Evolutionary conservation across 2,329 filamentous ascomycete genomes (phyloP).

Genomic region (Fusarium xyrophilum): DNA sequence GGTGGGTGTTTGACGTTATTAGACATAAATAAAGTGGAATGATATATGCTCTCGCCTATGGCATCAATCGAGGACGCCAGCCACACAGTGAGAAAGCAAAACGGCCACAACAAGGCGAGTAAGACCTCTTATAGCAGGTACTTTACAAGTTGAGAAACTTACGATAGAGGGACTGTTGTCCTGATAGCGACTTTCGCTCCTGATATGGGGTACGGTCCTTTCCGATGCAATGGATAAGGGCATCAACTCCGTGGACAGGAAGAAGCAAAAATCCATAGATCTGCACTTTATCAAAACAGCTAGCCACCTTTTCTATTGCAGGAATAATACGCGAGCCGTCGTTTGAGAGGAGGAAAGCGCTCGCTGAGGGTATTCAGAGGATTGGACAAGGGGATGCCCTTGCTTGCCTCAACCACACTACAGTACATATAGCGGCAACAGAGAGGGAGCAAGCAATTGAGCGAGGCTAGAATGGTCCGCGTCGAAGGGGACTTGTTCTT

Average conservation of each 20-base stretch:
- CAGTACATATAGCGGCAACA: constrained; percentile 1
- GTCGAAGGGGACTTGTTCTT: neutral
- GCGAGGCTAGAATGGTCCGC: neutral
- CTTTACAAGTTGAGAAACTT: neutral
- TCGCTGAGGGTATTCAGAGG: constrained; percentile 26
- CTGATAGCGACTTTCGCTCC: neutral
- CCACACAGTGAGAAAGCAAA: neutral
- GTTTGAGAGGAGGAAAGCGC: constrained; percentile 23
- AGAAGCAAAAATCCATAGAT: constrained; percentile 25
- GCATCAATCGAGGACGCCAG: neutral
- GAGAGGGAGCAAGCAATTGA: neutral
- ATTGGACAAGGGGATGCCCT: constrained; percentile 18
- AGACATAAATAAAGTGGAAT: neutral
- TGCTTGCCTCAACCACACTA: constrained; percentile 17
- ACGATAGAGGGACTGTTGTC: neutral
- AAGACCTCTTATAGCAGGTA: constrained; percentile 1
- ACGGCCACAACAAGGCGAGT: neutral
- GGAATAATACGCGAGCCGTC: constrained; percentile 21
- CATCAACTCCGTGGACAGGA: neutral
- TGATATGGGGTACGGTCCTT: neutral
- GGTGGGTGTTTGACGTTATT: too few relatives aligned
- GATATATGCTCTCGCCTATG: neutral
- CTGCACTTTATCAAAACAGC: constrained; percentile 33
- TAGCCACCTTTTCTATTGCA: constrained; percentile 22
- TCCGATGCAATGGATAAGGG: neutral